Percentiles rank a stretch among this genome's conserved stretches.
phyloP scores from a whole-genome alignment of 2,329 filamentous ascomycete genomes.

The Pseudopithomyces maydicus region DNA sequence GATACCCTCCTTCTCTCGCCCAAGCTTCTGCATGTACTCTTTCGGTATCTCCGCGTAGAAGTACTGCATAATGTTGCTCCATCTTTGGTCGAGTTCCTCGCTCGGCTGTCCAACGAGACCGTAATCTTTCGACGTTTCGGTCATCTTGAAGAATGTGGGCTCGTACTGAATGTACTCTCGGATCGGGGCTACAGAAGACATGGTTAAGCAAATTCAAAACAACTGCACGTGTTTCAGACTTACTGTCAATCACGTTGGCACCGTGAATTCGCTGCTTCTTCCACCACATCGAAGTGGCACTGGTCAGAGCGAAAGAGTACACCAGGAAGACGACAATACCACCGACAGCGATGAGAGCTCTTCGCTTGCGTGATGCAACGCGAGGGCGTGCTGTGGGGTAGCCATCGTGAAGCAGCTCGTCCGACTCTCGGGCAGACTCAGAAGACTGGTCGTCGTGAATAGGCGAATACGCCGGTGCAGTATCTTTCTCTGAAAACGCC shows the following conservation, averaged over 20 bases:
- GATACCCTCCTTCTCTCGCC: background rate
- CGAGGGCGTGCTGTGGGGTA: background rate
- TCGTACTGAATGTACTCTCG: background rate
- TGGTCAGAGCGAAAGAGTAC: background rate
- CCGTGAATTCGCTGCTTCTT: constrained; percentile 1
- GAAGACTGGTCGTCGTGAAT: constrained; percentile 3
- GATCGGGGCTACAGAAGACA: background rate
- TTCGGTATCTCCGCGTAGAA: constrained; percentile 6
- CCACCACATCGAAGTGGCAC: constrained; percentile 3
- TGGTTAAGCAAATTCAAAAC: background rate
- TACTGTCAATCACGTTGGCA: constrained; percentile 3
- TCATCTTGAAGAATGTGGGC: constrained; percentile 4
- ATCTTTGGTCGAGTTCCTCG: background rate
- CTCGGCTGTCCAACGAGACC: background rate
- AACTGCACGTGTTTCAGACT: background rate
- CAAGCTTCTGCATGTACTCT: constrained; percentile 5
- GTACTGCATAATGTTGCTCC: constrained; percentile 4
- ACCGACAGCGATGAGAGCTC: background rate
- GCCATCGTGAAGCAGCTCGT: constrained; percentile 1
- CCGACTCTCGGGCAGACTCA: constrained; percentile 1
- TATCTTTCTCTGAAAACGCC: background rate
- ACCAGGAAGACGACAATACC: background rate
- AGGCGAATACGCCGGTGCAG: background rate
- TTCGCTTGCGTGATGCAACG: background rate
- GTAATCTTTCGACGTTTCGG: constrained; percentile 4